Conservation (phyloP, 2,329 filamentous ascomycete species). For the Diaporthe eres region DNA sequence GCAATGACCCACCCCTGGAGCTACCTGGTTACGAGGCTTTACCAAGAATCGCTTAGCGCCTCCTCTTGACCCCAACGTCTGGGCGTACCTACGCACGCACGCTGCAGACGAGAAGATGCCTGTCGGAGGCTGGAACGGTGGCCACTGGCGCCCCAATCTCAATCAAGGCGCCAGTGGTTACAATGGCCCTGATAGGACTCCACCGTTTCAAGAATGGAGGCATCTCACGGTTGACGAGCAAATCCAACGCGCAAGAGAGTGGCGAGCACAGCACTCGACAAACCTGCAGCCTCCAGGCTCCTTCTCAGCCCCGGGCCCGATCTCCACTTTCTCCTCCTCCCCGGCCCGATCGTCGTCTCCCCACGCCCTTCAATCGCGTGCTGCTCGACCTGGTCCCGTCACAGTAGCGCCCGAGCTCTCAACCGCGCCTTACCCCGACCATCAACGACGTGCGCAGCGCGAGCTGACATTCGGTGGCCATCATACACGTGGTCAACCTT, state of each 20-base stretch:
- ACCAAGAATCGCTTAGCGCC: neutral
- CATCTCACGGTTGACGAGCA: conserved; percentile 34
- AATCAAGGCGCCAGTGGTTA: conserved; percentile 6
- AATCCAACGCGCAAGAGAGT: conserved; percentile 14
- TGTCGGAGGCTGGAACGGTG: conserved; percentile 3
- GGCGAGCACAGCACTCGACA: conserved; percentile 23
- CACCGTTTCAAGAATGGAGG: conserved; percentile 30
- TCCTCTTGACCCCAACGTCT: neutral
- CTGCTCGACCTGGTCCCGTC: neutral
- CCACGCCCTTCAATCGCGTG: neutral
- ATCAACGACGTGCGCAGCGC: neutral
- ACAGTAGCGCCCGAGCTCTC: neutral
- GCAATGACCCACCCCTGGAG: neutral
- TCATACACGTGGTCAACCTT: neutral
- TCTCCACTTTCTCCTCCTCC: neutral
- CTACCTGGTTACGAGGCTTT: neutral
- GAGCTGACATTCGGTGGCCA: neutral
- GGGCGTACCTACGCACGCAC: neutral
- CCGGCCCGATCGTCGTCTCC: conserved; percentile 20
- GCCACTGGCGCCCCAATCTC: neutral
- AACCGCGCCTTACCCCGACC: neutral
- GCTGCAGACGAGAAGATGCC: neutral
- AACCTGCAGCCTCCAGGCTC: neutral
- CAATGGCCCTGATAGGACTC: conserved; percentile 8
- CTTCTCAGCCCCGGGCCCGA: neutral